phyloP scores from a whole-genome alignment of 805 yeast genomes.

The Limtongia smithiae region DNA sequence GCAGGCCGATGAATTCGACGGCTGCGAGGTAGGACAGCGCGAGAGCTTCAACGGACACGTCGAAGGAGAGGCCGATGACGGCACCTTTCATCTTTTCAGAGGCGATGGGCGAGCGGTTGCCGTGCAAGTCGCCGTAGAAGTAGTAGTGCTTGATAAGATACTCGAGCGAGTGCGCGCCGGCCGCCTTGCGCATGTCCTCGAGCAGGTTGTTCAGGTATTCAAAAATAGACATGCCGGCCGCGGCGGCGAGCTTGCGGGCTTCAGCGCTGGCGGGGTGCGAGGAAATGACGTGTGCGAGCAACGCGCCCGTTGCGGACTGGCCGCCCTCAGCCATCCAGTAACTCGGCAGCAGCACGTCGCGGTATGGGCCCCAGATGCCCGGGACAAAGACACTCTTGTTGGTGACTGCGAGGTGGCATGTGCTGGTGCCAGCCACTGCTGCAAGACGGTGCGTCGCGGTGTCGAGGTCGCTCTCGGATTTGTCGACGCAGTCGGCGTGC shows the following conservation, averaged over 20 bases:
- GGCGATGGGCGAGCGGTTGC: conserved; percentile 96
- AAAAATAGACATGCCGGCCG: conserved; percentile 68
- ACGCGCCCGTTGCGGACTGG: conserved; percentile 95
- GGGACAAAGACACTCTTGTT: conserved; percentile 81
- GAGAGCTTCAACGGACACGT: conserved; percentile 73
- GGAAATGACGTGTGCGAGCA: conserved; percentile 79
- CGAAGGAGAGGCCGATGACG: conserved; percentile 91
- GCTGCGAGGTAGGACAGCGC: conserved; percentile 88
- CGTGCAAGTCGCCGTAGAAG: conserved; percentile 94
- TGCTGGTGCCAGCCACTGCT: conserved; percentile 97
- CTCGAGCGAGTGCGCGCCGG: conserved; percentile 65
- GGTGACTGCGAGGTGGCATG: conserved; percentile 90
- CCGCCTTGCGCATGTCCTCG: conserved; percentile 58
- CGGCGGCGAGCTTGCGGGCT: conserved; percentile 62
- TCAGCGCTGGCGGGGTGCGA: conserved; percentile 86
- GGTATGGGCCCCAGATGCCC: conserved; percentile 99
- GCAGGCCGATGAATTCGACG: conserved; percentile 96
- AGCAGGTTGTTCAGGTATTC: conserved; percentile 76
- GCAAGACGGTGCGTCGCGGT: conserved; percentile 80
- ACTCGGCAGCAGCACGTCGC: conserved; percentile 85
- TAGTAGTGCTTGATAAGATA: conserved; percentile 79
- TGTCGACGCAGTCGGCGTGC: conserved; percentile 12
- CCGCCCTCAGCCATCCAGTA: conserved; percentile 98
- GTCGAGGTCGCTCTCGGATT: conserved; percentile 42
- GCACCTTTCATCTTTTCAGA: conserved; percentile 91